Evolutionary conservation across 1,284 basidiomycete species (phyloP).

Genomic region (Erythrobasidium hasegawianum): DNA sequence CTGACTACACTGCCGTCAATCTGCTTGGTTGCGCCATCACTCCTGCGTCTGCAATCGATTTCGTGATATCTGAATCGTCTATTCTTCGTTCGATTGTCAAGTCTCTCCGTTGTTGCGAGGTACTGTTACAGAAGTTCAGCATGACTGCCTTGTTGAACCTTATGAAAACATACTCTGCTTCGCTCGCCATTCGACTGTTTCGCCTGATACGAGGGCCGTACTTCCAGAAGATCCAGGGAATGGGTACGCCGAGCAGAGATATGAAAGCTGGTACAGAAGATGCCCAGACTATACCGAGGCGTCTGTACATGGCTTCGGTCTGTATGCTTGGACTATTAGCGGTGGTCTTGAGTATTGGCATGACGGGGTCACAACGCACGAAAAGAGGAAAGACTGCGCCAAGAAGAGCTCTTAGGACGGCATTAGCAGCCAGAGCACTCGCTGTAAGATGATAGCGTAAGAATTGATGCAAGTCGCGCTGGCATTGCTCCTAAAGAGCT

Average conservation of each 20-base stretch:
- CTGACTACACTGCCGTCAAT: too few species aligned
- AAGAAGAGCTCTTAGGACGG: conserved; percentile 44
- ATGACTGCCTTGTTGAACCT: too few species aligned
- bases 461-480: too few species aligned
- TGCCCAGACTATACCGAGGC: conserved; percentile 25
- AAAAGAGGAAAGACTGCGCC: conserved; percentile 31
- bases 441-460: conserved; percentile 55
- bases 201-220: conserved; percentile 20
- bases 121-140: too few species aligned
- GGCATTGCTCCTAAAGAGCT: too few species aligned
- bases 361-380: not conserved
- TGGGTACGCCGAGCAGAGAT: conserved; percentile 8
- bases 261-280: conserved; percentile 9
- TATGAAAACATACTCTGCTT: too few species aligned
- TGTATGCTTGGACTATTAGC: not conserved
- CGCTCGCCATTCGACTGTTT: not conserved
- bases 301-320: conserved; percentile 16
- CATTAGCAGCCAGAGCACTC: conserved; percentile 64
- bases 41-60: too few species aligned
- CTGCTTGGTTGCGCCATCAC: too few species aligned
- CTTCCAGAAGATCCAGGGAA: conserved; percentile 30
- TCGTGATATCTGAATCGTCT: too few species aligned
- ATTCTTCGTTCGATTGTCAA: too few species aligned
- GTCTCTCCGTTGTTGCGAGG: too few species aligned
- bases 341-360: too few species aligned